Base-by-base conservation (phyloP, 306 rosid species). In the Rosa persica region DNA sequence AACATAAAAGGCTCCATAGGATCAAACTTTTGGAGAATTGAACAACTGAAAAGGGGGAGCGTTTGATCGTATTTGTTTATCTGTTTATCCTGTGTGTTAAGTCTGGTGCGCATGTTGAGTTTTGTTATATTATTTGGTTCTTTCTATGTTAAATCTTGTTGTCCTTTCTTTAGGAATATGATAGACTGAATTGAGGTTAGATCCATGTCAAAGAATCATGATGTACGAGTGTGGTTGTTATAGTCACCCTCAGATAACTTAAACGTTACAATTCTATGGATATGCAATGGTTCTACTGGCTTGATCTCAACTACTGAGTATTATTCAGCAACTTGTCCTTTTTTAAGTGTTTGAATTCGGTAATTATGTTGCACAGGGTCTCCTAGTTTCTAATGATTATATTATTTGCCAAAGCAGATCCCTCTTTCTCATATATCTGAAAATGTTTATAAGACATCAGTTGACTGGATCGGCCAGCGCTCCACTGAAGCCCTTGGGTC, bases 371-470 rank as follows among this genome's bases (percentile, higher is more conserved):
- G 30, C 20, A 48, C 17, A 16, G 11, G 19, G 40, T 54, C 34
- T 46, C 54, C 75, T 73, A 38, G 27, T 66, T 64, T 65, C 48
- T 27, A 19, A 27, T 22, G 19, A 55, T 39, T 42, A 42, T 75
- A 58, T 79, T 78, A 39, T 70, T 76, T 76, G 36, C 34, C 48
- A n/a, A 49, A 51, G 64, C 81, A 92, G 95, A 83, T 88, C 62
- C 97, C 97, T 72, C 91, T 92, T 69, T 76, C 69, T 66, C 88
- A 89, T 77, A 79, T 90, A 78, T 80, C 97, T 36, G 91, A 86
- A 70, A 79, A 84, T 68, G 80, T 90, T 46, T 90, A 84, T 74
- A 90, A 86, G 87, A 73, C 77, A 83, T 88, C 93, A 6, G 77
- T 79, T 48, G 91, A 92, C 38, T 92, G 97, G 97, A 89, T 92